Conservation (phyloP, 805 yeast genomes). For the Ogataea glucozyma region DNA sequence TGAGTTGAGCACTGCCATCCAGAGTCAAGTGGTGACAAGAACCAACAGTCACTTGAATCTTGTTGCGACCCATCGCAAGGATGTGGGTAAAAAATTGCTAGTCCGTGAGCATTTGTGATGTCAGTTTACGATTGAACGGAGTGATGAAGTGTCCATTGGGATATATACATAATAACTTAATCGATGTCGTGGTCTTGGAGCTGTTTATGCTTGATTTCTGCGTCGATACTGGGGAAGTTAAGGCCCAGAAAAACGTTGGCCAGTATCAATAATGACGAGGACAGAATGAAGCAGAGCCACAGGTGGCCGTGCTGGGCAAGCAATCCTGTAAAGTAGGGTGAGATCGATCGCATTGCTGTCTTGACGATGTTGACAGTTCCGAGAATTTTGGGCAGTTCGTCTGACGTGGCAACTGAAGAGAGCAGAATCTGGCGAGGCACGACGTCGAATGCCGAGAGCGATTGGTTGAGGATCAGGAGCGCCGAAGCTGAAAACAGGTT, state of each 20-base stretch:
- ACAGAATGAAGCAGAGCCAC: constrained; percentile 53
- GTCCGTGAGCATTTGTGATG: constrained; percentile 27
- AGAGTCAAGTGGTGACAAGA: constrained; percentile 31
- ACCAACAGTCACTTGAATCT: constrained; percentile 28
- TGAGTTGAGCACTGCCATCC: constrained; percentile 29
- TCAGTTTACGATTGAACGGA: too few species aligned
- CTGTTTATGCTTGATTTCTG: constrained; percentile 23
- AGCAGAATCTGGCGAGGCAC: constrained; percentile 85
- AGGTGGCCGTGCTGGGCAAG: constrained; percentile 55
- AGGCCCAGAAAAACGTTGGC: constrained; percentile 48
- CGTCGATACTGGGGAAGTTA: constrained; percentile 44
- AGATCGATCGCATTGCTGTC: constrained; percentile 79
- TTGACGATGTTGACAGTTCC: constrained; percentile 86
- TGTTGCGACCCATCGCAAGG: constrained; percentile 8
- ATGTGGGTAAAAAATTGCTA: constrained; percentile 29
- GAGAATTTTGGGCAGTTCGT: constrained; percentile 73
- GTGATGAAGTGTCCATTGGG: too few species aligned
- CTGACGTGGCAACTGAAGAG: constrained; percentile 60
- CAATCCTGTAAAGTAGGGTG: constrained; percentile 78
- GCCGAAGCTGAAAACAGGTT: constrained; percentile 45
- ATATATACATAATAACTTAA: background rate
- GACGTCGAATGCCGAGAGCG: constrained; percentile 82
- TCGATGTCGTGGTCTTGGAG: constrained; percentile 15
- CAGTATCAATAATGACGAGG: constrained; percentile 49
- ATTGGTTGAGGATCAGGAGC: constrained; percentile 54